Evolutionary conservation across 148 eudicot species (phyloP).

Genomic region (Talinum fruticosum): DNA sequence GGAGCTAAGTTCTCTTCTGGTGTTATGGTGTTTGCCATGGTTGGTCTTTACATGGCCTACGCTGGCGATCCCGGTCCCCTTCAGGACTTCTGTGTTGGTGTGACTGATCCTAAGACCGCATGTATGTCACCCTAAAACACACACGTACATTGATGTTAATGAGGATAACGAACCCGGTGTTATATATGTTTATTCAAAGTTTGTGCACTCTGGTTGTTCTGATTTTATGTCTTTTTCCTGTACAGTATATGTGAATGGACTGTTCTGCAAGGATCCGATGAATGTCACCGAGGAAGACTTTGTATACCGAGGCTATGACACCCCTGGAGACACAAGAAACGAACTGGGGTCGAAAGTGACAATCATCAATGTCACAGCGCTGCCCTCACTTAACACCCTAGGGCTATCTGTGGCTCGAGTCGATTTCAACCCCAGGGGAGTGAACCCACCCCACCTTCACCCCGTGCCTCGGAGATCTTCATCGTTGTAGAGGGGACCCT

Average conservation of each 20-base stretch:
- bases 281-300: neutral
- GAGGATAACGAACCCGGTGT: too few relatives aligned
- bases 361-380: neutral
- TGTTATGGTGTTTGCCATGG: neutral
- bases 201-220: neutral
- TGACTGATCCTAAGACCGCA: neutral
- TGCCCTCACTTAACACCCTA: constrained; percentile 21
- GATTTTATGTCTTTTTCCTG: neutral
- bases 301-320: constrained; percentile 11
- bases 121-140: neutral
- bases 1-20: neutral
- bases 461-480: constrained; percentile 16
- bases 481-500: constrained; percentile 16
- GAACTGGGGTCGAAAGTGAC: neutral
- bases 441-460: constrained; percentile 23
- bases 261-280: constrained; percentile 12
- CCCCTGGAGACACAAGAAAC: constrained; percentile 11
- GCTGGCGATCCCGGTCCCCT: constrained; percentile 13
- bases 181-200: too few relatives aligned
- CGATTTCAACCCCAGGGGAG: constrained; percentile 16
- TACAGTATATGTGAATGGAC: constrained; percentile 7
- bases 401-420: constrained; percentile 20
- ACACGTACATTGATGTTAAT: too few relatives aligned
- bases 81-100: constrained; percentile 11
- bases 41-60: neutral